phyloP scores from a whole-genome alignment of 2,329 filamentous ascomycete species.

The Ascochyta viciae-villosae region DNA sequence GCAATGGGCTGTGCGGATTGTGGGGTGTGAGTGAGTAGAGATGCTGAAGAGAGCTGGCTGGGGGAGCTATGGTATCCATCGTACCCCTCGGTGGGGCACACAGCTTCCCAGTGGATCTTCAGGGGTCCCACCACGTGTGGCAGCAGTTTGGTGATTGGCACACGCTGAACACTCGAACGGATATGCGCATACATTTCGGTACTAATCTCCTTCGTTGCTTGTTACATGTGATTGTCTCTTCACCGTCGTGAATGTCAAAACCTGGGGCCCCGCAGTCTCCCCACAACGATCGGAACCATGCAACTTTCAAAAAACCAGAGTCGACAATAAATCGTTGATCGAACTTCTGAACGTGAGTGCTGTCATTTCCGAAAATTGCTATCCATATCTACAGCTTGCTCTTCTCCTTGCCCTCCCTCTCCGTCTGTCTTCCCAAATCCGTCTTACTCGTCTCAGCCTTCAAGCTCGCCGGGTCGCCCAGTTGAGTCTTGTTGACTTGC shows the following conservation, averaged over 20 bases:
- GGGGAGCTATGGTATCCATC: slow-evolving; percentile 1
- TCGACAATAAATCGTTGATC: neutral
- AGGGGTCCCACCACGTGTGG: slow-evolving; percentile 16
- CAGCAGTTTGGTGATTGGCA: neutral
- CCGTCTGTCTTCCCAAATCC: slow-evolving; percentile 22
- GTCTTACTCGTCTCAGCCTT: slow-evolving; percentile 38
- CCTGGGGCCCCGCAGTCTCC: slow-evolving; percentile 15
- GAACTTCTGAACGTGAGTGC: neutral
- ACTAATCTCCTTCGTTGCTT: neutral
- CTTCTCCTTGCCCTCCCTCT: slow-evolving; percentile 30
- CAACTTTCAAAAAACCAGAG: neutral
- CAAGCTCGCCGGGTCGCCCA: slow-evolving; percentile 41
- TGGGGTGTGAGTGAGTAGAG: neutral
- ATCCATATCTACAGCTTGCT: slow-evolving; percentile 25
- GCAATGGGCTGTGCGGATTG: neutral
- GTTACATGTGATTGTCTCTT: neutral
- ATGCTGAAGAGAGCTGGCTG: neutral
- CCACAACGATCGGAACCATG: neutral
- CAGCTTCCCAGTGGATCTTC: slow-evolving; percentile 10
- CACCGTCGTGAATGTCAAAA: neutral
- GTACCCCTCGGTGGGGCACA: slow-evolving; percentile 19
- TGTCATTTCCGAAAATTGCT: neutral
- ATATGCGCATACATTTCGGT: neutral
- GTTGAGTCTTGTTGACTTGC: slow-evolving; percentile 33
- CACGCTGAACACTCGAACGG: neutral